Evolutionary conservation across 768 basidiomycete genomes (phyloP).

Genomic region (Phylloporus scabripes): DNA sequence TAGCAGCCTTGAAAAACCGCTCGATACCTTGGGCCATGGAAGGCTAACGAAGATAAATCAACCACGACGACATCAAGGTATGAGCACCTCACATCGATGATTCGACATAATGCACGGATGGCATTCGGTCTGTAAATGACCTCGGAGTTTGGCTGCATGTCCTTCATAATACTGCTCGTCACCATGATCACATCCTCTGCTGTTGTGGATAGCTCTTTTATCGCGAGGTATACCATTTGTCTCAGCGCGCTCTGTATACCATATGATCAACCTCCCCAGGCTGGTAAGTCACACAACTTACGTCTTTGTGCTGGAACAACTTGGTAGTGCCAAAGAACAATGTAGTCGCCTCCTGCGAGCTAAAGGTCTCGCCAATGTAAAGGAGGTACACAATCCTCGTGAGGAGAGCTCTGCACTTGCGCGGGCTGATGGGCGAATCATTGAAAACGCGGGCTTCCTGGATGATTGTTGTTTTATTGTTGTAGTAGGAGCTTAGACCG

Average conservation of each 20-base stretch:
- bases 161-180: slow-evolving; percentile 99
- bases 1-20: slow-evolving; percentile 98
- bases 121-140: slow-evolving; percentile 98
- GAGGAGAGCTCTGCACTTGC: slow-evolving; percentile 93
- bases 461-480: slow-evolving; percentile 97
- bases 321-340: slow-evolving; percentile 99
- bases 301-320: slow-evolving; percentile 98
- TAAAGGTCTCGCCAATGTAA: slow-evolving; percentile 93
- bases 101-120: slow-evolving; percentile 91
- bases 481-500: slow-evolving; percentile 86
- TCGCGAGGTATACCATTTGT: slow-evolving; percentile 97
- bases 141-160: slow-evolving; percentile 98
- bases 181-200: slow-evolving; percentile 99
- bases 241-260: slow-evolving; percentile 75
- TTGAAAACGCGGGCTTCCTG: slow-evolving; percentile 99
- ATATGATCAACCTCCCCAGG: slow-evolving; percentile 6
- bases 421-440: slow-evolving; percentile 96
- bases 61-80: slow-evolving; percentile 33
- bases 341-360: slow-evolving; percentile 93
- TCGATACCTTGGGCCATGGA: slow-evolving; percentile 99
- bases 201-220: slow-evolving; percentile 94
- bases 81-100: slow-evolving; percentile 78
- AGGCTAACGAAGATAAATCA: slow-evolving; percentile 48
- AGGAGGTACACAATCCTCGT: slow-evolving; percentile 95
- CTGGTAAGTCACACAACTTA: slow-evolving; percentile 39